Evolutionary conservation across 352 stramenopile species (phyloP).

Genomic region (Phytophthora citrophthora): DNA sequence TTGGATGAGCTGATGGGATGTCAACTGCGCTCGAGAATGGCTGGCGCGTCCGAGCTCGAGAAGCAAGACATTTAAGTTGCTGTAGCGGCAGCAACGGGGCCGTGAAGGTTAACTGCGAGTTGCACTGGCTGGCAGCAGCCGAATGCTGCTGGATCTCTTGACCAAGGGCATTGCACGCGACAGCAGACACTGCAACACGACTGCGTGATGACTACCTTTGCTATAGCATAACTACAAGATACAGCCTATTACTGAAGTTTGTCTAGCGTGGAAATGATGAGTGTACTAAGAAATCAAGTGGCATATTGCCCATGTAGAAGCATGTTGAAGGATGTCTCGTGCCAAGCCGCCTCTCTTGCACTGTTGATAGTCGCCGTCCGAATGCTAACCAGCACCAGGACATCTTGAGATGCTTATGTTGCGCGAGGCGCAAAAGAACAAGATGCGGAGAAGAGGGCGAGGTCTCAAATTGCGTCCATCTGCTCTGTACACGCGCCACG

Average conservation of each 20-base stretch:
- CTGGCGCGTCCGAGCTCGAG: constrained; percentile 17
- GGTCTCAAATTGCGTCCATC: constrained; percentile 12
- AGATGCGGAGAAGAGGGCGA: constrained; percentile 20
- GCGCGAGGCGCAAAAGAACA: constrained; percentile 31
- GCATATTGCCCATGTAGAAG: constrained; percentile 19
- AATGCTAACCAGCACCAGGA: constrained; percentile 36
- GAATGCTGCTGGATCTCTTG: constrained; percentile 11
- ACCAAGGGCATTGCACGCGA: neutral
- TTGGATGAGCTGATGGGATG: constrained; percentile 46
- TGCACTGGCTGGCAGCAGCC: constrained; percentile 22
- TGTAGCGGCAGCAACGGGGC: constrained; percentile 9
- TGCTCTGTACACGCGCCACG: constrained; percentile 2
- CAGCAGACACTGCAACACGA: constrained; percentile 15
- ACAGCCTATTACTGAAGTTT: constrained; percentile 13
- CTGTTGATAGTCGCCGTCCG: constrained; percentile 35
- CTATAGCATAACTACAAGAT: neutral
- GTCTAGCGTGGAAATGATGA: neutral
- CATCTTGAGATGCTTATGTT: constrained; percentile 12
- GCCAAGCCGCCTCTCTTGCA: constrained; percentile 15
- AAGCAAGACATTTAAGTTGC: constrained; percentile 19
- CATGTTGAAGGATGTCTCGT: constrained; percentile 13
- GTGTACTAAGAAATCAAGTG: neutral
- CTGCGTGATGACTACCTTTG: constrained; percentile 21
- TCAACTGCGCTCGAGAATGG: constrained; percentile 35
- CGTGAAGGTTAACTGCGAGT: neutral